Evolutionary conservation across 1,139 yeast genomes (phyloP), one percentile per base, ranked within the genome.

Genomic region (Suhomyces bokatorum): DNA sequence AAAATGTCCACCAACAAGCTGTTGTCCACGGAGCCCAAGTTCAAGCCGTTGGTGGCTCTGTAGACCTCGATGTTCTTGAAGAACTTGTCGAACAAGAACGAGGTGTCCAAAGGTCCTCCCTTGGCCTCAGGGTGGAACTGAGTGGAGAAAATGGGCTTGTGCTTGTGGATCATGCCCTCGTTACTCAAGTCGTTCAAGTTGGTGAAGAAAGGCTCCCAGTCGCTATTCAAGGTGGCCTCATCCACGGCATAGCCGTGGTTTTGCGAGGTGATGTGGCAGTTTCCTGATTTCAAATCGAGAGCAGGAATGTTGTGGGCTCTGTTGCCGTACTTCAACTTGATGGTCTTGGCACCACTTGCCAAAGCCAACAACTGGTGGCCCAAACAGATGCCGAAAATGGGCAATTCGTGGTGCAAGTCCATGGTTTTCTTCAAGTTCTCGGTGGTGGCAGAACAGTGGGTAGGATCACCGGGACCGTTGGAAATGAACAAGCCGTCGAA

Each of bases 51-150:
- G 44, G 48, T 54, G 9, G 52, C 34, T 64, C 79, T 85, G 75
- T 80, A 88, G 35, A 68, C 69, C 35, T 72, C 75, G 53, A 93
- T 84, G 60, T 86, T 78, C 37, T 75, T 80, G 59, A 93, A 83
- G 70, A 88, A 93, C 69, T 83, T 87, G 75, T 93, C 98, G 59
- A 93, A 93, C 66, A 93, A 75, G 69, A 83, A 88, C 5, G 88
- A 78, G 15, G 97, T 87, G 67, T 93, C 99, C 59, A 86, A 77
- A 47, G 99, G 99, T 57, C 99, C 99, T 56, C 99, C 99, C 74
- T 91, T 93, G 49, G 99, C 99, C 69, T 93, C 99, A 38, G 99
- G 99, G 65, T 93, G 99, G 80, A 93, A 93, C 68, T 93, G 99
- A 3, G 96, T 89, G 27, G 97, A 89, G 71, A 91, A 93, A 46